Evolutionary conservation across 208 protist genomes (phyloP).

Genomic region (Giardia duodenalis): DNA sequence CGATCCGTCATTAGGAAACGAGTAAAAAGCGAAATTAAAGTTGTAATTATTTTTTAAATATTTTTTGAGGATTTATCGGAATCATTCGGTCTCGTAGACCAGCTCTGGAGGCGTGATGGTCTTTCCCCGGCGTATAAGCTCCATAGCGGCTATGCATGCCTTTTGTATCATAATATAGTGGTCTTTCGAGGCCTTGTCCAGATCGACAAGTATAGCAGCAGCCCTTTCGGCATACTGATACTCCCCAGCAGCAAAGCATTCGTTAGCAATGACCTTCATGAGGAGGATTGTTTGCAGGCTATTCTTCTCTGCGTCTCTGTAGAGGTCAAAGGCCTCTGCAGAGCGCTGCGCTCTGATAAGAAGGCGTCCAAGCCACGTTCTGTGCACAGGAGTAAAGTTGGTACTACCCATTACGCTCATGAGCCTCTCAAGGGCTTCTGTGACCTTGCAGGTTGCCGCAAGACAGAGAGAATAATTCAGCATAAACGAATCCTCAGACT

Average conservation of each 20-base stretch:
- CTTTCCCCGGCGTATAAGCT: not conserved
- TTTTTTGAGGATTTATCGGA: too few species aligned
- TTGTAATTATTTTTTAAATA: not conserved
- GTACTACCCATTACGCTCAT: not conserved
- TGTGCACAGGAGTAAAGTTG: constrained; percentile 8
- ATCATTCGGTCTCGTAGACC: not conserved
- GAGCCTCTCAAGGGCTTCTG: not conserved
- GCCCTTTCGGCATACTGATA: not conserved
- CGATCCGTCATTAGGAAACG: not conserved
- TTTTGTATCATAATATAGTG: not conserved
- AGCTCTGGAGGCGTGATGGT: not conserved
- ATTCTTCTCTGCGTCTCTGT: not conserved
- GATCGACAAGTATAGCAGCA: not conserved
- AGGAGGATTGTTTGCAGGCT: not conserved
- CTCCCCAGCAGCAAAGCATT: constrained; percentile 21
- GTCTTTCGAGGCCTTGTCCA: not conserved
- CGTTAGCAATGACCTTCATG: constrained; percentile 10
- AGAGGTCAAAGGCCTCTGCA: constrained; percentile 15
- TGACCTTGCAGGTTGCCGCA: constrained; percentile 15
- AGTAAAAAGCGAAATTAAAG: too few species aligned
- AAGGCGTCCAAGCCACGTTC: not conserved
- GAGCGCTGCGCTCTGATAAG: not conserved
- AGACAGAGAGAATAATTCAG: constrained; percentile 20
- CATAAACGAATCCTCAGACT: constrained; percentile 23
- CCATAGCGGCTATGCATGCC: constrained; percentile 5